phyloP scores from a whole-genome alignment of 2,329 filamentous ascomycete species.

The Penicillium olsonii region DNA sequence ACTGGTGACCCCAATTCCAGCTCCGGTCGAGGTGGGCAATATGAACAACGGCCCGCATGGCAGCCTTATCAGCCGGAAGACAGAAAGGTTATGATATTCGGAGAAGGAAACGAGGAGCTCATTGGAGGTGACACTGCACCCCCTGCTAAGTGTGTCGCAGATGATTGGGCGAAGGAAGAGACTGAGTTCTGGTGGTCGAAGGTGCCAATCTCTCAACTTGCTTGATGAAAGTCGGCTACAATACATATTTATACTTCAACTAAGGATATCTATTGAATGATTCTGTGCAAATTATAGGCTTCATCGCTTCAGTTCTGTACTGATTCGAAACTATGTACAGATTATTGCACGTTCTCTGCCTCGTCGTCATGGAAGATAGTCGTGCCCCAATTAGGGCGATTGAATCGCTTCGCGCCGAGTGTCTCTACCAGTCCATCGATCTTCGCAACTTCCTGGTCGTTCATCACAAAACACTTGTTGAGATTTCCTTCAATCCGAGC shows the following conservation, averaged over 20 bases:
- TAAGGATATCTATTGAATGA: no score
- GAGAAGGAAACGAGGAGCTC: constrained; percentile 52
- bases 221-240: neutral
- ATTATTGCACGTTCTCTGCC: constrained; percentile 3
- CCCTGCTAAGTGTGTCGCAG: constrained; percentile 43
- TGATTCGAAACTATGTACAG: no score
- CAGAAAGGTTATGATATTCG: constrained; percentile 47
- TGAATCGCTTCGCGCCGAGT: constrained; percentile 22
- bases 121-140: constrained; percentile 46
- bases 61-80: constrained; percentile 32
- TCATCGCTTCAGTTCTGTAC: no score
- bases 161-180: constrained; percentile 47
- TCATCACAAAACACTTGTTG: constrained; percentile 14
- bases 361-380: constrained; percentile 25
- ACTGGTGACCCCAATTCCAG: constrained; percentile 49
- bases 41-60: constrained; percentile 39
- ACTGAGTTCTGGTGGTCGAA: constrained; percentile 51
- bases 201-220: constrained; percentile 30
- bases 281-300: no score
- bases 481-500: constrained; percentile 13
- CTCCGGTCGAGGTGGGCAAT: constrained; percentile 27
- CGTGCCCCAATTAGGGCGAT: constrained; percentile 25
- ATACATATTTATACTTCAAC: no score
- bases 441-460: constrained; percentile 11
- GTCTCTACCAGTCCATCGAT: constrained; percentile 14